Conservation (phyloP, 1,284 basidiomycete genomes). For the Inonotus obliquus region DNA sequence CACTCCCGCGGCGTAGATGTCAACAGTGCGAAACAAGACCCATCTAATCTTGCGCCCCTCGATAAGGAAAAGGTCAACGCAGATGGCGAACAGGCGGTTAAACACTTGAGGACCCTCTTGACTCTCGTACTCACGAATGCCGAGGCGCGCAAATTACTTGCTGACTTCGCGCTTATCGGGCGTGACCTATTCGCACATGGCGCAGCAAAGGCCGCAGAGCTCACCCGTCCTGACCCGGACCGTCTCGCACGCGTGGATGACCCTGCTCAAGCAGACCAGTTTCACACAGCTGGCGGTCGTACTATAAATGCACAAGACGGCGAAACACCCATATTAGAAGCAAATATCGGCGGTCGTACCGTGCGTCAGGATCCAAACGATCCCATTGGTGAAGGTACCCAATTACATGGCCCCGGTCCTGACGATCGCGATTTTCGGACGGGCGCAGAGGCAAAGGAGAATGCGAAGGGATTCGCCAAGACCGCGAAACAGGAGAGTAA, state of each 20-base stretch:
- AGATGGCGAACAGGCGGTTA: constrained; percentile 44
- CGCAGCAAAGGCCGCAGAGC: constrained; percentile 70
- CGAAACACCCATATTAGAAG: constrained; percentile 17
- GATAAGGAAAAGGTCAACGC: constrained; percentile 50
- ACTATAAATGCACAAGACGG: not conserved
- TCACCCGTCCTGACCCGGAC: constrained; percentile 65
- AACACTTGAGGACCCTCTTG: constrained; percentile 82
- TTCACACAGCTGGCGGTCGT: constrained; percentile 28
- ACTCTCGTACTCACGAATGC: constrained; percentile 86
- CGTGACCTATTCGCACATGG: constrained; percentile 82
- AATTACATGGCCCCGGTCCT: constrained; percentile 10
- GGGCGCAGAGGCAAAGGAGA: constrained; percentile 6
- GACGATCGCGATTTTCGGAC: constrained; percentile 10
- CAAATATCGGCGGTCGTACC: constrained; percentile 9
- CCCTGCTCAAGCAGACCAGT: constrained; percentile 59
- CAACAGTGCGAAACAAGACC: constrained; percentile 29
- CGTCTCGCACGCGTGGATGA: constrained; percentile 65
- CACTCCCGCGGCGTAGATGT: constrained; percentile 51
- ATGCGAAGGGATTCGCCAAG: constrained; percentile 1
- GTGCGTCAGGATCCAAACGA: constrained; percentile 15
- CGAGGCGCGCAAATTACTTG: constrained; percentile 85
- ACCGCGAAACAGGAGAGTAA: not conserved
- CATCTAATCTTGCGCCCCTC: constrained; percentile 43
- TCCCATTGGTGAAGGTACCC: constrained; percentile 12
- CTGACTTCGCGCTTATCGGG: constrained; percentile 78